Percentiles rank a stretch among this genome's conserved stretches.
These are phyloP conservation scores for Backusella circina DNA, from an alignment of 192 early-diverging fungal species.

Conservation along the genomic window DNA sequence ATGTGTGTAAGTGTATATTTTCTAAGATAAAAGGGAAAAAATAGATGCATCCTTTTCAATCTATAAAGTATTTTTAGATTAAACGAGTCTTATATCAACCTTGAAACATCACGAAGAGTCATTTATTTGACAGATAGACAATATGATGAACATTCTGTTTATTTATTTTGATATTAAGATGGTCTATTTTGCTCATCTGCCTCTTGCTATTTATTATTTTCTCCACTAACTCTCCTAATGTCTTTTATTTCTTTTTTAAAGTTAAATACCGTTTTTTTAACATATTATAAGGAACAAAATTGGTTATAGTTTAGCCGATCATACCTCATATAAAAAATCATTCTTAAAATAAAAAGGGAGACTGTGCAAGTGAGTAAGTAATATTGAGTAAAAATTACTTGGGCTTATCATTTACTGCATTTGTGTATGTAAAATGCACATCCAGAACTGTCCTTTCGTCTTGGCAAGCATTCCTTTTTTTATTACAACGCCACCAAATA, in stretches of 20 bases:
- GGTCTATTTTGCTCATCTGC: not conserved
- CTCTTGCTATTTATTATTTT: not conserved
- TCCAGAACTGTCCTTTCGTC: not conserved
- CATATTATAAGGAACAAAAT: not conserved
- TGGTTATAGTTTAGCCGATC: not conserved
- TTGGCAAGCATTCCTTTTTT: not conserved
- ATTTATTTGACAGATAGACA: not conserved
- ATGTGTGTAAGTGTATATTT: not conserved
- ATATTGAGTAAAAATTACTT: not conserved
- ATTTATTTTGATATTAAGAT: not conserved
- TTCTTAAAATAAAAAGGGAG: not conserved
- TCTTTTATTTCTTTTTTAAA: not conserved
- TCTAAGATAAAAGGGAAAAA: not conserved
- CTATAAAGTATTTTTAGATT: not conserved
- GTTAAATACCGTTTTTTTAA: not conserved
- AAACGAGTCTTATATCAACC: not conserved
- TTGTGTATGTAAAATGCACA: not conserved
- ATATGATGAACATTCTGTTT: not conserved
- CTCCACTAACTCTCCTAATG: not conserved
- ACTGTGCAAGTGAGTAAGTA: not conserved
- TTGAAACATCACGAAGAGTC: not conserved
- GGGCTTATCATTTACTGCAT: not conserved
- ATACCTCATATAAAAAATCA: not conserved
- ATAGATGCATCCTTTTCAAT: not conserved
- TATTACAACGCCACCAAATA: slow-evolving; percentile 2